These are phyloP conservation scores for Sherardia arvensis DNA, from an alignment of 257 asterid species.

Conservation along the genomic window DNA sequence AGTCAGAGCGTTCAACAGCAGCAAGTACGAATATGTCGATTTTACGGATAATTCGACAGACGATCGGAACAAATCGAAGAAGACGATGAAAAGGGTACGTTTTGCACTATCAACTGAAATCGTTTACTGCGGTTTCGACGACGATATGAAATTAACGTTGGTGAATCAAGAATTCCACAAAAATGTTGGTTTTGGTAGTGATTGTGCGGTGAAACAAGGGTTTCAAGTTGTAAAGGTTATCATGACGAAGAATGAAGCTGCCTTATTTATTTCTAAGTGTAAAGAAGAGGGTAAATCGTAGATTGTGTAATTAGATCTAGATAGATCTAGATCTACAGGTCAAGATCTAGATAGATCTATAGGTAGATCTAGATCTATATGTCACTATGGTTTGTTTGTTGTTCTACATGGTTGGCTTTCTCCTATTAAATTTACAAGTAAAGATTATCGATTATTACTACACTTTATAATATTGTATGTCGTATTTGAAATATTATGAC, in stretches of 20 bases:
- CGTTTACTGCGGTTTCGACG: neutral
- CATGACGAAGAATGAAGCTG: slow-evolving; percentile 28
- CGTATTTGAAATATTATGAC: no score
- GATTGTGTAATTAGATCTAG: no score
- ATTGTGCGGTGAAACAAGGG: neutral
- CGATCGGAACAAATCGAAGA: neutral
- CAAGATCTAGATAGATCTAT: no score
- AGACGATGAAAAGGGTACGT: slow-evolving; percentile 6
- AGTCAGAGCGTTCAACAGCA: neutral
- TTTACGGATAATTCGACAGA: neutral
- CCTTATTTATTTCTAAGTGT: slow-evolving; percentile 19
- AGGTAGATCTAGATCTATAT: no score
- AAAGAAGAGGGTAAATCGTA: slow-evolving; percentile 21
- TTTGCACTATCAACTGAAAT: slow-evolving; percentile 5
- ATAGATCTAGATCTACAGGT: no score
- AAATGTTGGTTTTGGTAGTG: neutral
- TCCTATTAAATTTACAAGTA: no score
- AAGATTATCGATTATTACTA: no score
- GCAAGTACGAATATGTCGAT: neutral
- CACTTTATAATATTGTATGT: no score
- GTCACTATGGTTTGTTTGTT: no score
- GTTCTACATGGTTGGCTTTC: no score
- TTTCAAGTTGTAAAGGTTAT: slow-evolving; percentile 15
- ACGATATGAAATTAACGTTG: neutral
- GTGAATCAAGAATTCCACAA: no score